These are phyloP conservation scores for Suillus variegatus DNA, from an alignment of 768 basidiomycete species.

Conservation along the genomic window DNA sequence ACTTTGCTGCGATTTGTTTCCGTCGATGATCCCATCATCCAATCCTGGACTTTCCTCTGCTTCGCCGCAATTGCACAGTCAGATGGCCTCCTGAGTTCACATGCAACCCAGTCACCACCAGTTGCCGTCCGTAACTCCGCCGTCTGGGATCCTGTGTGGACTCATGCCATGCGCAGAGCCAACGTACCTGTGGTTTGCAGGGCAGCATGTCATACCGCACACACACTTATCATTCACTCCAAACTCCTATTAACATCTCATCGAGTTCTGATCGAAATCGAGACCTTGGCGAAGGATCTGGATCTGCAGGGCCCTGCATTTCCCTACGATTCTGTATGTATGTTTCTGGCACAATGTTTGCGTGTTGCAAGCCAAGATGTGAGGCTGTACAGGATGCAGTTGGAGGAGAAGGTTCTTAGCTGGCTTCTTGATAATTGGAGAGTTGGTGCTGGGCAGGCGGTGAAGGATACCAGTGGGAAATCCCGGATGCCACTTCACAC, in stretches of 20 bases:
- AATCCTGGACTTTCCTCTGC: slow-evolving; percentile 86
- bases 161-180: slow-evolving; percentile 73
- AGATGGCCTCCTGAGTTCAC: slow-evolving; percentile 29
- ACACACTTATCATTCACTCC: slow-evolving; percentile 50
- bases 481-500: slow-evolving; percentile 52
- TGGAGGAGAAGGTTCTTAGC: slow-evolving; percentile 82
- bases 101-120: slow-evolving; percentile 9
- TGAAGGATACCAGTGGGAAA: slow-evolving; percentile 35
- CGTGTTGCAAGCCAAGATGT: slow-evolving; percentile 78
- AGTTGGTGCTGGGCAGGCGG: slow-evolving; percentile 38
- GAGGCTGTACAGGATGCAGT: slow-evolving; percentile 76
- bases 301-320: slow-evolving; percentile 88
- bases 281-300: slow-evolving; percentile 76
- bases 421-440: slow-evolving; percentile 83
- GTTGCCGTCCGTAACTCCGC: slow-evolving; percentile 18
- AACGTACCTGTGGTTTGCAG: slow-evolving; percentile 71
- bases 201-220: slow-evolving; percentile 74
- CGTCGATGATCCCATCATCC: slow-evolving; percentile 61
- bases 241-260: slow-evolving; percentile 51
- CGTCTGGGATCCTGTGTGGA: slow-evolving; percentile 85
- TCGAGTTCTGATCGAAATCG: slow-evolving; percentile 70
- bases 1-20: slow-evolving; percentile 62
- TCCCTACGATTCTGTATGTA: slow-evolving; percentile 89
- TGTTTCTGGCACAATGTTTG: slow-evolving; percentile 71
- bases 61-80: slow-evolving; percentile 70